These are phyloP conservation scores for Calonectria multiphialidica DNA, from an alignment of 2,329 filamentous ascomycete genomes.

Conservation along the genomic window DNA sequence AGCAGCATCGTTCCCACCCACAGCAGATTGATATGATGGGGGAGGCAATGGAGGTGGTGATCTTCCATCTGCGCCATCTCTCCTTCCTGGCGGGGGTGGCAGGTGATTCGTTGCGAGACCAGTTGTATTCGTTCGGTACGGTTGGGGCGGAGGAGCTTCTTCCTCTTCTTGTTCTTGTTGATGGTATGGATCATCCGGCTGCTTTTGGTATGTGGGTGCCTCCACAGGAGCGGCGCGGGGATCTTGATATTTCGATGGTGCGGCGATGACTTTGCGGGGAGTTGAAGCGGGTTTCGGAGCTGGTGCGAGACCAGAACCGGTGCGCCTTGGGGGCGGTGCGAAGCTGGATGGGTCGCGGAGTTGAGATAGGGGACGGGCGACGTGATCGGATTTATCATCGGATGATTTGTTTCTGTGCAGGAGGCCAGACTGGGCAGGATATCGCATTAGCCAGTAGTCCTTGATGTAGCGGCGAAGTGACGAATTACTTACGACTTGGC, in stretches of 20 bases:
- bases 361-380: slow-evolving; percentile 72
- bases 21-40: slow-evolving; percentile 46
- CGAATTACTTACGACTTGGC: slow-evolving; percentile 55
- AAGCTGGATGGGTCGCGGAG: slow-evolving; percentile 84
- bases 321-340: slow-evolving; percentile 81
- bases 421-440: slow-evolving; percentile 56
- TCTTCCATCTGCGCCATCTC: slow-evolving; percentile 53
- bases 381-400: slow-evolving; percentile 48
- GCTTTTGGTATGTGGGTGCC: slow-evolving; percentile 25
- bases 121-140: slow-evolving; percentile 78
- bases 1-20: slow-evolving; percentile 34
- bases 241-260: slow-evolving; percentile 51
- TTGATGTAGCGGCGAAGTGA: slow-evolving; percentile 1
- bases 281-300: slow-evolving; percentile 41
- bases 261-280: slow-evolving; percentile 43
- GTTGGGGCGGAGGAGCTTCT: slow-evolving; percentile 66
- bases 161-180: slow-evolving; percentile 34
- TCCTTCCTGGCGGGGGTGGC: slow-evolving; percentile 76
- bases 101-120: slow-evolving; percentile 77
- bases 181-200: slow-evolving; percentile 16
- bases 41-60: slow-evolving; percentile 47
- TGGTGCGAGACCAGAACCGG: slow-evolving; percentile 50
- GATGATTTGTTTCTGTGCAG: slow-evolving; percentile 55
- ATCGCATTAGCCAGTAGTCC: slow-evolving; percentile 12
- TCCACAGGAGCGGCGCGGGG: slow-evolving; percentile 38